Conservation (phyloP, 805 yeast genomes). For the Suhomyces emberorum region DNA sequence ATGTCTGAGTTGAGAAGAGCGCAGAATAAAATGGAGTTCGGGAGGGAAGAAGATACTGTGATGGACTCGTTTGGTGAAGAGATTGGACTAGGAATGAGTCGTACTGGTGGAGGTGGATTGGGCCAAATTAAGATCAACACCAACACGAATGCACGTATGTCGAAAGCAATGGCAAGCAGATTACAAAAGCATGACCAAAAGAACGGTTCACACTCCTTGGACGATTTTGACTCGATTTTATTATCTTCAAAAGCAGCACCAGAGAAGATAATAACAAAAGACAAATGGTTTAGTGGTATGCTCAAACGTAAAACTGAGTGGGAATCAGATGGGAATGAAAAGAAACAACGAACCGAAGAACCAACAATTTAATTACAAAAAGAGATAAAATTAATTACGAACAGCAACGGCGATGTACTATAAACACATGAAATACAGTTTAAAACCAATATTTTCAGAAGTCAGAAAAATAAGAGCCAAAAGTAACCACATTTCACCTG, state of each 20-base stretch:
- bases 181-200: conserved; percentile 20
- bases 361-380: too few relatives aligned
- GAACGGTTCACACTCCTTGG: conserved; percentile 3
- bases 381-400: too few relatives aligned
- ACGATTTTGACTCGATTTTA: conserved; percentile 15
- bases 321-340: too few relatives aligned
- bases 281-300: conserved; percentile 24
- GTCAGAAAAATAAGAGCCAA: background rate
- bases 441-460: too few relatives aligned
- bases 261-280: background rate
- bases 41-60: conserved; percentile 61
- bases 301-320: conserved; percentile 9
- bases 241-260: conserved; percentile 6
- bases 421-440: too few relatives aligned
- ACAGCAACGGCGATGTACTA: too few relatives aligned
- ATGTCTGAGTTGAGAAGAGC: conserved; percentile 79
- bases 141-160: conserved; percentile 55
- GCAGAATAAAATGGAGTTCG: conserved; percentile 83
- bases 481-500: background rate
- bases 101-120: conserved; percentile 21
- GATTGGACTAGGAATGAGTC: conserved; percentile 75
- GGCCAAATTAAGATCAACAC: conserved; percentile 33
- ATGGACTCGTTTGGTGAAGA: conserved; percentile 75
- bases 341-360: too few relatives aligned
- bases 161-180: conserved; percentile 58